Evolutionary conservation across 2,329 filamentous ascomycete species (phyloP).

Genomic region (Blumeria hordei): DNA sequence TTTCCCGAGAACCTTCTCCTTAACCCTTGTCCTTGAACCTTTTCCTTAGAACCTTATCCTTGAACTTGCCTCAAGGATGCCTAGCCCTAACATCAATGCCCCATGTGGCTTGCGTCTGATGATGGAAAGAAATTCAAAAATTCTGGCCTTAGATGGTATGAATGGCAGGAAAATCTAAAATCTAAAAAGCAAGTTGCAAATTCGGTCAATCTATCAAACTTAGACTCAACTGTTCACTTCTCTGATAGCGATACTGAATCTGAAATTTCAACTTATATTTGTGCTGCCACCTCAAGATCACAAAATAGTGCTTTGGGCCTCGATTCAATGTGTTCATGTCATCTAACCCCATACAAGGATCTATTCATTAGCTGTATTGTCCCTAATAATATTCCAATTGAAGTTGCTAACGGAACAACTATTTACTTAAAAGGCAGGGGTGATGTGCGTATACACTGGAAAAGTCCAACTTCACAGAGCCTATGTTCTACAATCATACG

Average conservation of each 20-base stretch:
- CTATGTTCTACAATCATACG: too few relatives aligned
- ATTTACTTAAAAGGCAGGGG: too few relatives aligned
- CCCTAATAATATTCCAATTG: neutral
- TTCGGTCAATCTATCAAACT: neutral
- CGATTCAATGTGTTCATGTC: neutral
- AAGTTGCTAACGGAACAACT: too few relatives aligned
- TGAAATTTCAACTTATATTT: neutral
- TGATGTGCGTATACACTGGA: too few relatives aligned
- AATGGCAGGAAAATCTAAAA: neutral
- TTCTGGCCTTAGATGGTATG: neutral
- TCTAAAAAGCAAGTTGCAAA: neutral
- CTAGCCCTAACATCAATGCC: neutral
- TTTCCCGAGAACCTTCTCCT: too few relatives aligned
- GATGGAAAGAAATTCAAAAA: neutral
- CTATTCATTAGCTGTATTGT: neutral
- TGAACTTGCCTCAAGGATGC: too few relatives aligned
- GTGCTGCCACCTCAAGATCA: neutral
- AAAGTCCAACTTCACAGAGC: too few relatives aligned
- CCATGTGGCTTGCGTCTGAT: neutral
- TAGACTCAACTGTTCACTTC: neutral
- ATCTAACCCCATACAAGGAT: neutral
- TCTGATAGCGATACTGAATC: neutral
- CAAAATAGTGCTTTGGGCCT: neutral
- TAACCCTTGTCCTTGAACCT: too few relatives aligned
- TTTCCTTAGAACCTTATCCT: too few relatives aligned